Evolutionary conservation across 192 early-diverging fungal genomes (phyloP), one percentile per base, ranked within the genome.

Genomic region (Coemansia sp.): DNA sequence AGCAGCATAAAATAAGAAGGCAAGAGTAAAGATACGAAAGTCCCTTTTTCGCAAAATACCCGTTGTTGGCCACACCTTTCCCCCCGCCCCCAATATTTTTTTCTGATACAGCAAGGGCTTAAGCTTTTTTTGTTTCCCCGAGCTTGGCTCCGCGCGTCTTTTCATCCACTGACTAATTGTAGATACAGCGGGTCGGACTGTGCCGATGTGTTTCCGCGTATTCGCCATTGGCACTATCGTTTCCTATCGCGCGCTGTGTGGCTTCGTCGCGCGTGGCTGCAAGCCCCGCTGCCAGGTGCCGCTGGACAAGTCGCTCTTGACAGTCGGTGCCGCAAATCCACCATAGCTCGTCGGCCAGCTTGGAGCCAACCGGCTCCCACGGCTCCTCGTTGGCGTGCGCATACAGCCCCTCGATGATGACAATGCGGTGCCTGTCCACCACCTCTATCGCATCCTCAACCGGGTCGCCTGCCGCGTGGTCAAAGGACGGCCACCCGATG

Each of bases 391-490:
- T 48, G 25, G 75, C 58, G 48, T 79, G 79, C 43, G 81, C 66
- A 49, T 87, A 87, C 26, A 85, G 61, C 2, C 86, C 86, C 67
- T 87, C 86, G 23, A 84, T 39, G 12, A 87, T 13, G 16, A 87
- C 66, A n/a, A 87, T 67, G 2, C 76, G 68, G 59, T 84, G 75
- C 18, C 31, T 26, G 4, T 67, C 79, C 13, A 21, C 20, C 28
- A 86, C 73, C 5, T 26, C 34, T 21, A 86, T 75, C n/a, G 53
- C 76, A 23, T 61, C 61, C 13, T 56, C 35, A 20, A 84, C 71
- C 2, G 87, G 87, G 68, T 88, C 87, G 2, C 78, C 78, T 1
- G 74, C 51, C 10, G 79, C 71, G 51, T 84, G 84, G 66, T 84
- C 81, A 59, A 86, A 88, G 2, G 81, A 70, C 6, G 87, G 85